Conservation (phyloP, 1,139 yeast species). For the Zygotorulaspora mrakii region DNA sequence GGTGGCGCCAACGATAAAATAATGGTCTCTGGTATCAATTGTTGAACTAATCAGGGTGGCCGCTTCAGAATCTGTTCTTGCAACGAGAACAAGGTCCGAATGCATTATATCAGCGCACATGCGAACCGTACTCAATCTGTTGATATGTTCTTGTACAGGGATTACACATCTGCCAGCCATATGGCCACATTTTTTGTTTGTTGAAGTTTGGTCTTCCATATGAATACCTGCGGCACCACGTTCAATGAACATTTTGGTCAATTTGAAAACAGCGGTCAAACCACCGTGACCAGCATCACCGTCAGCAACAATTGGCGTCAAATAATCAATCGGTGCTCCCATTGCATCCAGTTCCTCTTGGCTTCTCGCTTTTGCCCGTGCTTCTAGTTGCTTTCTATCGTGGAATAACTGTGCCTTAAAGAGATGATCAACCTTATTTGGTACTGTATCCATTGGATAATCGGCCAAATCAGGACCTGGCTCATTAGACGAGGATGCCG, state of each 20-base stretch:
- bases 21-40: slow-evolving; percentile 92
- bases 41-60: slow-evolving; percentile 92
- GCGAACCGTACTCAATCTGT: slow-evolving; percentile 88
- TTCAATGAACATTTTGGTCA: slow-evolving; percentile 94
- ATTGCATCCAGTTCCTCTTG: slow-evolving; percentile 44
- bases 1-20: slow-evolving; percentile 85
- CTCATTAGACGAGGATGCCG: slow-evolving; percentile 95
- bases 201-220: slow-evolving; percentile 98
- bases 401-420: slow-evolving; percentile 97
- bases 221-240: slow-evolving; percentile 99
- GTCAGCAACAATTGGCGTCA: slow-evolving; percentile 94
- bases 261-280: slow-evolving; percentile 89
- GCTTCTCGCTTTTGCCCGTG: slow-evolving; percentile 67
- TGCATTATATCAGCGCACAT: slow-evolving; percentile 95
- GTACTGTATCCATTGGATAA: slow-evolving; percentile 97
- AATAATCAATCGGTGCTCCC: slow-evolving; percentile 59
- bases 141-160: slow-evolving; percentile 95
- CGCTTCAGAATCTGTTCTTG: slow-evolving; percentile 96
- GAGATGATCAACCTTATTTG: slow-evolving; percentile 95
- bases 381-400: slow-evolving; percentile 93
- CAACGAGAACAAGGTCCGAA: slow-evolving; percentile 78
- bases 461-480: slow-evolving; percentile 98
- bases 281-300: slow-evolving; percentile 99
- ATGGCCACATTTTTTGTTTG: slow-evolving; percentile 93
- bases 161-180: slow-evolving; percentile 98